A percentile compares a stretch with the other conserved stretches of the same genome.
phyloP scores from a whole-genome alignment of 179 eudicot genomes.

The Patellifolia procumbens region DNA sequence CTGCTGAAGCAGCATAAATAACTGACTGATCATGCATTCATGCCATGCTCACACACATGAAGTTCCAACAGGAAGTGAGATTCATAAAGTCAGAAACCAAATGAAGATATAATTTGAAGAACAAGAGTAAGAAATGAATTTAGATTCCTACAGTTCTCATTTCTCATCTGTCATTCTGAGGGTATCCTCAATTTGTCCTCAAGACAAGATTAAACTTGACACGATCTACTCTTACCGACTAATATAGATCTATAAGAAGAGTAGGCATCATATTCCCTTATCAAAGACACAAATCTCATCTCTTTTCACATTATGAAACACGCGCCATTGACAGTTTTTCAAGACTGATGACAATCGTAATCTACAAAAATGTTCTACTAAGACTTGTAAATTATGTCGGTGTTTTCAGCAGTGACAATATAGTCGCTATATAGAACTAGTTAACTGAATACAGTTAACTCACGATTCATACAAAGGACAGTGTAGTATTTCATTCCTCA shows the following conservation, averaged over 20 bases:
- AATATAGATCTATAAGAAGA: not conserved
- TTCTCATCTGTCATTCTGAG: not conserved
- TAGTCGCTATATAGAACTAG: not conserved
- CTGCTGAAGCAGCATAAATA: too few species aligned
- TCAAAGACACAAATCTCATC: not conserved
- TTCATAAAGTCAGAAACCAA: too few species aligned
- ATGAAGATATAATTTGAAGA: too few species aligned
- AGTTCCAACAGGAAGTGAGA: too few species aligned
- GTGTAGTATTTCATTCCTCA: conserved; percentile 12
- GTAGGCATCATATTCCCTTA: not conserved
- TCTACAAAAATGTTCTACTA: not conserved
- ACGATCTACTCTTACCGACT: not conserved
- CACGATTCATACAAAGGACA: not conserved
- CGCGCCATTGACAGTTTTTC: not conserved
- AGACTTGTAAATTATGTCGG: too few species aligned
- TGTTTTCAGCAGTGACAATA: not conserved
- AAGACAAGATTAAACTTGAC: not conserved
- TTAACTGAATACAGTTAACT: conserved; percentile 2
- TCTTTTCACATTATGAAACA: not conserved
- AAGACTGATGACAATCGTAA: not conserved
- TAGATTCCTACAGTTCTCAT: not conserved
- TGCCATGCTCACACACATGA: too few species aligned
- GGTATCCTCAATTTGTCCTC: not conserved
- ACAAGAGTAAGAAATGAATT: too few species aligned
- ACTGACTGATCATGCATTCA: too few species aligned